Evolutionary conservation across 306 rosid species (phyloP).

Genomic region (Cucurbita argyrosperma): DNA sequence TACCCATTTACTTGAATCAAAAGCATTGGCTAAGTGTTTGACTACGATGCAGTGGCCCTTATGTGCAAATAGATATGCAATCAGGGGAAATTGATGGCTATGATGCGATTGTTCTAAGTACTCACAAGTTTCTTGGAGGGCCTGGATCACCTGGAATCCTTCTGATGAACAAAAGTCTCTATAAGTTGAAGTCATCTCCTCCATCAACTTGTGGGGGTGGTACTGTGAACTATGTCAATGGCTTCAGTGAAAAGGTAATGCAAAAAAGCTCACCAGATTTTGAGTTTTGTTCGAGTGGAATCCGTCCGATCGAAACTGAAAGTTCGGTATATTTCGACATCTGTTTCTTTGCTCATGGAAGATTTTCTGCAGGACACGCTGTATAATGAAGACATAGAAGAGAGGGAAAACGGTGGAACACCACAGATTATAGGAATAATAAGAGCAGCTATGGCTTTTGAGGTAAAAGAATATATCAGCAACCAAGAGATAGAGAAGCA

Average conservation of each 20-base stretch:
- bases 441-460: constrained; percentile 73
- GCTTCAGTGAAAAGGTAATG: constrained; percentile 49
- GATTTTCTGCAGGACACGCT: constrained; percentile 52
- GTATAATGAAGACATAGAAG: constrained; percentile 54
- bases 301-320: not conserved
- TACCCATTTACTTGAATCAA: not conserved
- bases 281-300: not conserved
- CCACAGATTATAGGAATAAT: constrained; percentile 75
- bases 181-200: constrained; percentile 31
- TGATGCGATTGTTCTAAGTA: constrained; percentile 57
- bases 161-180: constrained; percentile 41
- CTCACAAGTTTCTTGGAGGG: constrained; percentile 75
- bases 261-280: not conserved
- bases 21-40: not conserved
- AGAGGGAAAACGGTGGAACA: constrained; percentile 77
- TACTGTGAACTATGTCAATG: constrained; percentile 59
- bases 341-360: not conserved
- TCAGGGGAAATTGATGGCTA: constrained; percentile 43
- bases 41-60: constrained; percentile 42
- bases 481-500: constrained; percentile 41
- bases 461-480: constrained; percentile 69
- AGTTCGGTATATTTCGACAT: not conserved
- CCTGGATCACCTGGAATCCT: constrained; percentile 73
- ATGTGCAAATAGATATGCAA: constrained; percentile 48
- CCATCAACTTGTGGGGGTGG: constrained; percentile 94